Conservation (phyloP, 306 rosid species). For the Vigna mungo region DNA sequence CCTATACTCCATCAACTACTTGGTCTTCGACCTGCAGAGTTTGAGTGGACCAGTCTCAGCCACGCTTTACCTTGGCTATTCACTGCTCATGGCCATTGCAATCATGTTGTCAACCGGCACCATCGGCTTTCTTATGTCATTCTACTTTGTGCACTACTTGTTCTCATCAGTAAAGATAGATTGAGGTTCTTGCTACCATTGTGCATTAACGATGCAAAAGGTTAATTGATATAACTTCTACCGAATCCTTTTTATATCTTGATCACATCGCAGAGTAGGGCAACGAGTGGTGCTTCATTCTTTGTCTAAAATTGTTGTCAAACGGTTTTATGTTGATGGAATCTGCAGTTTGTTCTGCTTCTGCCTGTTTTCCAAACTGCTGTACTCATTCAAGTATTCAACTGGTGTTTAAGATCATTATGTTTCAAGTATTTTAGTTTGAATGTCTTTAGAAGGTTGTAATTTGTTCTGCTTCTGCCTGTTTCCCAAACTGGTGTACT, state of each 20-base stretch:
- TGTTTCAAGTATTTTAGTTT: constrained; percentile 41
- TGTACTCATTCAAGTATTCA: constrained; percentile 37
- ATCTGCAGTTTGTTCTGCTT: constrained; percentile 43
- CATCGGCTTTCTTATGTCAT: constrained; percentile 25
- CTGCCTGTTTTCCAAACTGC: constrained; percentile 18
- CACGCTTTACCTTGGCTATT: constrained; percentile 18
- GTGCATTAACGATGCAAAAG: constrained; percentile 20
- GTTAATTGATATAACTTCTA: constrained; percentile 27
- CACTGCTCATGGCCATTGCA: constrained; percentile 24
- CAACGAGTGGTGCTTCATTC: constrained; percentile 28
- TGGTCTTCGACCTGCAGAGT: constrained; percentile 23
- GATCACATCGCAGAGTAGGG: constrained; percentile 42
- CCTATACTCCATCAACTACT: constrained; percentile 39
- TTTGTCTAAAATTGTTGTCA: too few relatives aligned
- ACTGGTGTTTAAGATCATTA: constrained; percentile 37
- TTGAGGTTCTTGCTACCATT: constrained; percentile 45
- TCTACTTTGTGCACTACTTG: constrained; percentile 32
- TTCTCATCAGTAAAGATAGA: constrained; percentile 54
- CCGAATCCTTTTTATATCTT: constrained; percentile 19
- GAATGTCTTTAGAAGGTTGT: constrained; percentile 43
- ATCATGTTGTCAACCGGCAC: constrained; percentile 61
- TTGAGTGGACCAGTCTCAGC: constrained; percentile 23
- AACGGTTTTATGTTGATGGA: constrained; percentile 6
- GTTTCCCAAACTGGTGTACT: constrained; percentile 22
- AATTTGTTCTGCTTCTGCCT: constrained; percentile 31